These are phyloP conservation scores for Candolleomyces efflorescens DNA, from an alignment of 768 basidiomycete genomes.

Conservation along the genomic window DNA sequence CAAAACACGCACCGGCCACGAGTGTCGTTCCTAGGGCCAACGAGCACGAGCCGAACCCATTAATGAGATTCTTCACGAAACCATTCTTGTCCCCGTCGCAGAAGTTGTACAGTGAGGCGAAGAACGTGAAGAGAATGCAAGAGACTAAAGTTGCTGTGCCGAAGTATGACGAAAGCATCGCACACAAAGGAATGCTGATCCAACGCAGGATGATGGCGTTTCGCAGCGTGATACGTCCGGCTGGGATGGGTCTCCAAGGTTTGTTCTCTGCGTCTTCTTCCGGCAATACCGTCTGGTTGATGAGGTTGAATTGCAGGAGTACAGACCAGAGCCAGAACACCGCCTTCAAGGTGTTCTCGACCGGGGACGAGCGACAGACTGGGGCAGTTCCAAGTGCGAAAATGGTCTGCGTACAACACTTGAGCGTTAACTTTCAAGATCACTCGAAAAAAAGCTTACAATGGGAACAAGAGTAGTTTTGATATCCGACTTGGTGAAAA, in stretches of 20 bases:
- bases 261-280: conserved; percentile 9
- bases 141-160: conserved; percentile 11
- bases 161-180: conserved; percentile 17
- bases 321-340: conserved; percentile 8
- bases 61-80: conserved; percentile 26
- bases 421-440: not conserved
- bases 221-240: conserved; percentile 23
- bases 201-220: conserved; percentile 25
- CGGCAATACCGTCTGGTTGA: conserved; percentile 4
- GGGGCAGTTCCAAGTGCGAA: conserved; percentile 20
- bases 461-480: conserved; percentile 9
- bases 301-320: conserved; percentile 5
- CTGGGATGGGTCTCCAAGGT: conserved; percentile 31
- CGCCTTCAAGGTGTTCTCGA: conserved; percentile 16
- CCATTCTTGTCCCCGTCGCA: conserved; percentile 19
- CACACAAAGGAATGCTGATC: conserved; percentile 24
- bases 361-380: conserved; percentile 31
- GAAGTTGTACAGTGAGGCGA: conserved; percentile 27
- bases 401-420: not conserved
- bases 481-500: conserved; percentile 9
- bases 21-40: conserved; percentile 31
- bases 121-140: conserved; percentile 18
- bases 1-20: conserved; percentile 17
- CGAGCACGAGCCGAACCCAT: conserved; percentile 25
- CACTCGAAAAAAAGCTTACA: not conserved